A percentile compares a stretch with the other conserved stretches of the same genome.
Conservation (phyloP, 177 flowering plant species). For the Telopea speciosissima region DNA sequence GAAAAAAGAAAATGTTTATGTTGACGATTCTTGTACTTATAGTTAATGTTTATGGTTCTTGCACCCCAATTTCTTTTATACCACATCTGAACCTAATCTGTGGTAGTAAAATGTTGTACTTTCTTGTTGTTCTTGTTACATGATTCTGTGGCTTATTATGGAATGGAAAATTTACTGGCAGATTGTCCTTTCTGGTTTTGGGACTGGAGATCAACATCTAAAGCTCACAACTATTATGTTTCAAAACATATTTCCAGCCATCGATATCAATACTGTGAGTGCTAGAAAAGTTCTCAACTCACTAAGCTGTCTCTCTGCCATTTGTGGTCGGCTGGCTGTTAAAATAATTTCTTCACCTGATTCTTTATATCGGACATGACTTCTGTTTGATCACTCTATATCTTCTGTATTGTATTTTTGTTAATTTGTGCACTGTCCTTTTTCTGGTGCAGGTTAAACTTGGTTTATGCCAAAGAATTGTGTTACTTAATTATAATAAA, state of each 20-base stretch:
- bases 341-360: background rate
- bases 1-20: too few relatives aligned
- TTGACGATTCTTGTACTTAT: background rate
- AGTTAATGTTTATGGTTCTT: too few relatives aligned
- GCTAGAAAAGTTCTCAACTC: background rate
- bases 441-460: constrained; percentile 62
- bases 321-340: constrained; percentile 2
- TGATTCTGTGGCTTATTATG: background rate
- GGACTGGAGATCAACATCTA: constrained; percentile 72
- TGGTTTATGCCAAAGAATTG: constrained; percentile 85
- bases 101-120: background rate
- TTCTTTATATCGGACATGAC: background rate
- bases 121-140: background rate
- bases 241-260: constrained; percentile 91
- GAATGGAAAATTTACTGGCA: constrained; percentile 20
- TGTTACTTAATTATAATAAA: constrained; percentile 79
- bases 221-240: constrained; percentile 82
- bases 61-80: too few relatives aligned
- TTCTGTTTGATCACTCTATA: background rate
- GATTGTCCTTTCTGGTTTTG: constrained; percentile 98
- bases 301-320: too few relatives aligned
- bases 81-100: background rate
- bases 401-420: background rate
- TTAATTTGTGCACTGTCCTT: constrained; percentile 4
- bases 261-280: constrained; percentile 89